These are phyloP conservation scores for Terana coerulea DNA, from an alignment of 768 basidiomycete genomes.

Conservation along the genomic window DNA sequence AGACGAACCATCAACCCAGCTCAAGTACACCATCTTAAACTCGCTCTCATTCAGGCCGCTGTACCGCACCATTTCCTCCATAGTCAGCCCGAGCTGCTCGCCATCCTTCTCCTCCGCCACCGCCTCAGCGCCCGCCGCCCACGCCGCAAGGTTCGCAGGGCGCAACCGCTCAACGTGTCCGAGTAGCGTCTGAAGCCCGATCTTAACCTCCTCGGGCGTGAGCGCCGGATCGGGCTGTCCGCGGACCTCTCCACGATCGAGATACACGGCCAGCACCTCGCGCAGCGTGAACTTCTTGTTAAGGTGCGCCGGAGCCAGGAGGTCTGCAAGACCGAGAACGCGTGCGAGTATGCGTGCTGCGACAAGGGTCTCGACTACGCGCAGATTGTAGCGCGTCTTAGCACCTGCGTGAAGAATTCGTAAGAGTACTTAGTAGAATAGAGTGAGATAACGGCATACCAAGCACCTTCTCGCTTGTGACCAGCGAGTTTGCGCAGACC, in stretches of 20 bases:
- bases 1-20: constrained; percentile 72
- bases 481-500: constrained; percentile 80
- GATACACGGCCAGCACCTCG: constrained; percentile 59
- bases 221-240: constrained; percentile 39
- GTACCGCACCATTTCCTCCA: constrained; percentile 70
- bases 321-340: constrained; percentile 53
- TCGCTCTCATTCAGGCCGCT: constrained; percentile 49
- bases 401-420: too few species aligned
- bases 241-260: constrained; percentile 21
- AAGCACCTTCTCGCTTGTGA: constrained; percentile 73
- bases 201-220: constrained; percentile 41
- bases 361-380: constrained; percentile 89
- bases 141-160: constrained; percentile 44
- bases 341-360: constrained; percentile 73
- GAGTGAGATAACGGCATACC: constrained; percentile 3
- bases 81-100: constrained; percentile 55
- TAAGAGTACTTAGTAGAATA: too few species aligned
- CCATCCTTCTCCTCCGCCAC: constrained; percentile 31
- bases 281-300: constrained; percentile 58
- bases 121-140: constrained; percentile 28
- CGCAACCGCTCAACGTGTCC: constrained; percentile 50
- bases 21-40: constrained; percentile 68
- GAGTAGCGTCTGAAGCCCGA: constrained; percentile 44
- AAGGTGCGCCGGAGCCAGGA: constrained; percentile 18
- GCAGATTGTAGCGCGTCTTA: constrained; percentile 79